phyloP scores from a whole-genome alignment of 345 rosid genomes.

The Eucalyptus curtisii region DNA sequence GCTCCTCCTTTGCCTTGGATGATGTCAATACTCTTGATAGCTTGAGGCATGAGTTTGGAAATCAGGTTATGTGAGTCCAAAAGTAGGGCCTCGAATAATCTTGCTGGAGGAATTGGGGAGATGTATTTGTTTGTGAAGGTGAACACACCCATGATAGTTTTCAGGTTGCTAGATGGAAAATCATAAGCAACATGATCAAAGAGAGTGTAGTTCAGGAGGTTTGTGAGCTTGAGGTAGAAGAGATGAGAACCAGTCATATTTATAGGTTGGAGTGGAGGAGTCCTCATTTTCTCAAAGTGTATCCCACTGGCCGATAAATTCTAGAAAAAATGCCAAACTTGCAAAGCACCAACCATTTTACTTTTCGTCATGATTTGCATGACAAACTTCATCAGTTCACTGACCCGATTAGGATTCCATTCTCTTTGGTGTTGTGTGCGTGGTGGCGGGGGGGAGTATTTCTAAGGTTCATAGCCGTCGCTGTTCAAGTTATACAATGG shows the following conservation, averaged over 20 bases:
- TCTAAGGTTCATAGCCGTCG: background rate
- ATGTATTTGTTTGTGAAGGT: background rate
- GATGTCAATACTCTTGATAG: background rate
- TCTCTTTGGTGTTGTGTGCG: background rate
- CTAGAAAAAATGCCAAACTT: background rate
- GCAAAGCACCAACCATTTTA: background rate
- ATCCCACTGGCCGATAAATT: background rate
- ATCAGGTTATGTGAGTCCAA: background rate
- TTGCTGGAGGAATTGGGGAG: background rate
- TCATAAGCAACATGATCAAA: background rate
- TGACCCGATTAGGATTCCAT: background rate
- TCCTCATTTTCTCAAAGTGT: background rate
- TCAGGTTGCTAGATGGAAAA: background rate
- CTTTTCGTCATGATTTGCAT: background rate
- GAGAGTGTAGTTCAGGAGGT: background rate
- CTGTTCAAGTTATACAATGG: background rate
- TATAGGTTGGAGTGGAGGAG: background rate
- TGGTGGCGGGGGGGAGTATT: background rate
- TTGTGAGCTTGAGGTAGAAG: background rate
- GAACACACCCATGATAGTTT: background rate
- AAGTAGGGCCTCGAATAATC: background rate
- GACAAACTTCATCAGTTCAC: background rate
- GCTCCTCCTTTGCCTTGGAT: background rate
- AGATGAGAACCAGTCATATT: background rate
- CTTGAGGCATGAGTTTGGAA: background rate